phyloP scores from a whole-genome alignment of 202 grass and related monocot species.

The Thinopyrum obtusiflorum region DNA sequence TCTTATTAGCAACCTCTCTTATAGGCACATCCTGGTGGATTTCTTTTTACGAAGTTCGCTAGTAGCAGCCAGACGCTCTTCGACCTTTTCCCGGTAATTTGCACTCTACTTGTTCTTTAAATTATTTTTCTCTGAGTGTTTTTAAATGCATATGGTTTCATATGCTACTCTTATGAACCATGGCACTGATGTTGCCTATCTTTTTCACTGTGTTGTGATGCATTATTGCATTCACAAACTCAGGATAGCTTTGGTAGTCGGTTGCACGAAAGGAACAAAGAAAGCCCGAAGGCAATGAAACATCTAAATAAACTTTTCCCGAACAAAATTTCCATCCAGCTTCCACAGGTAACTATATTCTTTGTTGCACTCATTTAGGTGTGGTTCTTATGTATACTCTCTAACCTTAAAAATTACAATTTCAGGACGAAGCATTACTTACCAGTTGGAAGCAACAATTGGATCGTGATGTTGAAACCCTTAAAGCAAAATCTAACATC shows the following conservation, averaged over 20 bases:
- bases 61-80: slow-evolving; percentile 93
- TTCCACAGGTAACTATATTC: slow-evolving; percentile 71
- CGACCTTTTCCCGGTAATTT: slow-evolving; percentile 91
- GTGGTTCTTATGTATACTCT: slow-evolving; percentile 2
- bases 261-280: slow-evolving; percentile 96
- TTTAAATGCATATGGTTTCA: slow-evolving; percentile 9
- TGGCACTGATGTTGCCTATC: neutral
- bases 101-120: slow-evolving; percentile 5
- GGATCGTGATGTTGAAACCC: slow-evolving; percentile 95
- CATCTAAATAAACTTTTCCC: slow-evolving; percentile 92
- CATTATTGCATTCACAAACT: slow-evolving; percentile 20
- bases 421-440: slow-evolving; percentile 86
- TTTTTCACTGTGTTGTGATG: slow-evolving; percentile 35
- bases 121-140: slow-evolving; percentile 7
- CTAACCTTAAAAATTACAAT: slow-evolving; percentile 31
- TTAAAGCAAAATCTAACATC: slow-evolving; percentile 97
- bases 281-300: slow-evolving; percentile 94
- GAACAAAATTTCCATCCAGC: slow-evolving; percentile 94
- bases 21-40: slow-evolving; percentile 95
- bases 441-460: slow-evolving; percentile 98
- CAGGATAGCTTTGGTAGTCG: slow-evolving; percentile 93
- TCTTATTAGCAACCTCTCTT: slow-evolving; percentile 14
- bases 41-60: slow-evolving; percentile 97
- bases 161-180: slow-evolving; percentile 27
- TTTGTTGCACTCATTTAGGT: slow-evolving; percentile 9